Conservation (phyloP, 1,284 basidiomycete species). For the Sanghuangporus baumii region DNA sequence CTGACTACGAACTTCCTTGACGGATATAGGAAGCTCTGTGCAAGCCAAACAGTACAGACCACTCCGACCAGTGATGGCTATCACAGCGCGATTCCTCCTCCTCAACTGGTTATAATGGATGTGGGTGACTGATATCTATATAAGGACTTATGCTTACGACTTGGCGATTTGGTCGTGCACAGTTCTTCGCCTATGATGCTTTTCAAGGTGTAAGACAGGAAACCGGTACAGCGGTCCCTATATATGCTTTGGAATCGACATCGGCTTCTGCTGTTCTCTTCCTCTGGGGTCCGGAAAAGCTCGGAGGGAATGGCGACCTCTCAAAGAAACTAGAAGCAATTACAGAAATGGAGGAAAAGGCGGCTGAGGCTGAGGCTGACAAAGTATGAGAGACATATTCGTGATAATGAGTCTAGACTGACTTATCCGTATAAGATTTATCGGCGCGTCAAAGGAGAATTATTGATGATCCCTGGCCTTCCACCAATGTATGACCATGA, state of each 20-base stretch:
- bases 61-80: background rate
- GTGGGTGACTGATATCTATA: background rate
- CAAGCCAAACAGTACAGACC: background rate
- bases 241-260: conserved; percentile 7
- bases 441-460: background rate
- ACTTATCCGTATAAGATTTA: background rate
- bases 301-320: conserved; percentile 1
- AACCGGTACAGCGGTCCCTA: conserved; percentile 12
- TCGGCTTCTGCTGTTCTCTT: conserved; percentile 6
- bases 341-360: background rate
- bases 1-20: background rate
- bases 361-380: background rate
- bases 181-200: conserved; percentile 7
- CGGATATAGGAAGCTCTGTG: background rate
- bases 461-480: conserved; percentile 4
- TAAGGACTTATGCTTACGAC: background rate
- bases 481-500: conserved; percentile 14
- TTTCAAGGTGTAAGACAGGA: background rate
- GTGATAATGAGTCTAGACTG: background rate
- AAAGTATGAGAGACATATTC: background rate
- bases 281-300: conserved; percentile 7
- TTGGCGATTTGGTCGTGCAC: background rate
- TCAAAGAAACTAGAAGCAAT: conserved; percentile 6
- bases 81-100: background rate
- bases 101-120: conserved; percentile 9